phyloP scores from a whole-genome alignment of 768 basidiomycete species.

The Coprinellus micaceus region DNA sequence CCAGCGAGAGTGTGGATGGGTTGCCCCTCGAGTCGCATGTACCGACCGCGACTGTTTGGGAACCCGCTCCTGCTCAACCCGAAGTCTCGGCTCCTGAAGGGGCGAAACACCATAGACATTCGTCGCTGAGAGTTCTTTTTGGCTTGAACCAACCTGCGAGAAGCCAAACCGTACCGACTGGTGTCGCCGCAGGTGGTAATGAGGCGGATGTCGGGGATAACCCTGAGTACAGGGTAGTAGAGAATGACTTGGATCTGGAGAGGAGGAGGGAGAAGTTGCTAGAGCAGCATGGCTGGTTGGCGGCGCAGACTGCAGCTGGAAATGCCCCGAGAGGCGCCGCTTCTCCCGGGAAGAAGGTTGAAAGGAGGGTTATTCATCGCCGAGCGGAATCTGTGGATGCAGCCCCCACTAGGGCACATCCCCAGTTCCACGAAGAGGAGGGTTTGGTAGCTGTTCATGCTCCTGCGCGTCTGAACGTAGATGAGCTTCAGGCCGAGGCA shows the following conservation, averaged over 20 bases:
- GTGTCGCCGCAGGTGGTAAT: not conserved
- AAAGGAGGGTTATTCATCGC: slow-evolving; percentile 5
- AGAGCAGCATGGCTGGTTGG: not conserved
- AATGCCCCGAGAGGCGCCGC: too few relatives aligned
- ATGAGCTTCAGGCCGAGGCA: slow-evolving; percentile 1
- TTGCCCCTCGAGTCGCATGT: not conserved
- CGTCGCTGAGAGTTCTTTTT: slow-evolving; percentile 1
- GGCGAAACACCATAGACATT: not conserved
- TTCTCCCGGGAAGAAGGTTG: too few relatives aligned
- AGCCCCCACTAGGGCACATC: not conserved
- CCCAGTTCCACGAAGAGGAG: not conserved
- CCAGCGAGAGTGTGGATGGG: not conserved
- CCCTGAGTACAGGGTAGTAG: slow-evolving; percentile 1
- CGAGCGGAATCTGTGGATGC: not conserved
- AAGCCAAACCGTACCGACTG: not conserved
- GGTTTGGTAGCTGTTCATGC: not conserved
- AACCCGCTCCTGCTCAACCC: not conserved
- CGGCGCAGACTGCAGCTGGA: not conserved
- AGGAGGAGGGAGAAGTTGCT: not conserved
- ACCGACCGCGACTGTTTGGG: not conserved
- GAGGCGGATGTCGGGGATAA: not conserved
- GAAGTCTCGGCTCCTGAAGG: not conserved
- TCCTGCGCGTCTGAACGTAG: not conserved
- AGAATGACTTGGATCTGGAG: slow-evolving; percentile 5
- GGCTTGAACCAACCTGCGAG: not conserved